Base-by-base conservation (phyloP, 179 eudicot species). In the Silene vulgaris region DNA sequence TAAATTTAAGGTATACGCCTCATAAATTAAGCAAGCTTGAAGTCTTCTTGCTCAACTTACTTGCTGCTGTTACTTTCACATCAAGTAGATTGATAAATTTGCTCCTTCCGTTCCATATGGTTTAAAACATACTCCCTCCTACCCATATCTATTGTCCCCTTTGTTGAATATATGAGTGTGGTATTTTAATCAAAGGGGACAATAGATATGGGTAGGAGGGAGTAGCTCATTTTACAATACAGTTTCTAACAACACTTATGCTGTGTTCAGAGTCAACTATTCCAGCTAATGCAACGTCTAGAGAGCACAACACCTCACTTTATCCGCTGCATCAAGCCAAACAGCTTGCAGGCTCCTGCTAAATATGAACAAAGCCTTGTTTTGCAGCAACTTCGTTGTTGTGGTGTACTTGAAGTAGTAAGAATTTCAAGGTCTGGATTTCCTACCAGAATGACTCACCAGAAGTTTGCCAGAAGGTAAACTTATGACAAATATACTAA, bases 261-360 rank as follows among this genome's bases (percentile, higher is more conserved):
- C 59, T 75, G 65, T 48, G 17, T 83, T 60, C 84, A 95, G 99
- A 87, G 90, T 73, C 99, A 96, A 89, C 78, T 96, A 19, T 96
- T 93, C 89, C 97, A 96, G 82, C 80, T 96, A 84, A 96, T 96
- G 99, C 89, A 96, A 78, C 97, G 99, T 56, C 83, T 96, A 50
- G 99, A 87, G 85, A 88, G 78, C 80, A 96, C 99, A 69, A 96
- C 99, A 4, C 97, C 99, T 50, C 99, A 96, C 86, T 96, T 93
- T 81, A 89, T 96, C 75, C 92, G 99, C 71, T 96, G 99, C 84
- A 93, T 96, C 83, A 96, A 96, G 88, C 95, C 99, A 76, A 96
- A 96, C 87, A 89, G 87, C 79, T 78, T 81, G 74, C 96, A 96
- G 75, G 88, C 92, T 78, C 92, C 99, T 75, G 97, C 93, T 75